Percentiles rank a stretch among this genome's conserved stretches.
phyloP scores from a whole-genome alignment of 495 filamentous ascomycete genomes.

The Aspergillus hancockii region DNA sequence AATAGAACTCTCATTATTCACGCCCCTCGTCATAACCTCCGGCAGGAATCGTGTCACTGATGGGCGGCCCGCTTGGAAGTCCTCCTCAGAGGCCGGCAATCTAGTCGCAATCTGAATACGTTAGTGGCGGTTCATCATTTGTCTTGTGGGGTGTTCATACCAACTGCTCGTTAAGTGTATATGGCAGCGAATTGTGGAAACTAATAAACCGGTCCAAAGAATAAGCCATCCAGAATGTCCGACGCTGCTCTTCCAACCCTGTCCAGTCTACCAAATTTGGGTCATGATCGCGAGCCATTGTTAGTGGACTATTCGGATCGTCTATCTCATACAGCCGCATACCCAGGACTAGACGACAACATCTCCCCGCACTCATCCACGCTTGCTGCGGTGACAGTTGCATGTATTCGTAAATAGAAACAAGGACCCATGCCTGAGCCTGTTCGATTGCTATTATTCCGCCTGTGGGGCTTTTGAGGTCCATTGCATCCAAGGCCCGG shows the following conservation, averaged over 20 bases:
- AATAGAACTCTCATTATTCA: slow-evolving; percentile 10
- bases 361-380: slow-evolving; percentile 55
- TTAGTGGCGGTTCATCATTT: neutral
- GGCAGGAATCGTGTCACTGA: slow-evolving; percentile 43
- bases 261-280: slow-evolving; percentile 24
- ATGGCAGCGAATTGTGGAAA: slow-evolving; percentile 44
- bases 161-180: slow-evolving; percentile 52
- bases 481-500: slow-evolving; percentile 39
- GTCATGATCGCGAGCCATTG: slow-evolving; percentile 15
- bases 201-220: slow-evolving; percentile 54
- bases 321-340: slow-evolving; percentile 53
- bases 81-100: slow-evolving; percentile 37
- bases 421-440: slow-evolving; percentile 55
- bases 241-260: slow-evolving; percentile 48
- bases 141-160: slow-evolving; percentile 28
- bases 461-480: slow-evolving; percentile 6
- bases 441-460: slow-evolving; percentile 35
- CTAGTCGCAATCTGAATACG: slow-evolving; percentile 23
- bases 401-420: slow-evolving; percentile 55
- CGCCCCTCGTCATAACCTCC: slow-evolving; percentile 35
- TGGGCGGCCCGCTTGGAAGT: slow-evolving; percentile 53
- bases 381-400: slow-evolving; percentile 46
- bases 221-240: slow-evolving; percentile 59
- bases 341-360: slow-evolving; percentile 54
- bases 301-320: slow-evolving; percentile 20